Percentiles rank a stretch among this genome's conserved stretches.
Conservation (phyloP, 768 basidiomycete genomes). For the Russula virescens region DNA sequence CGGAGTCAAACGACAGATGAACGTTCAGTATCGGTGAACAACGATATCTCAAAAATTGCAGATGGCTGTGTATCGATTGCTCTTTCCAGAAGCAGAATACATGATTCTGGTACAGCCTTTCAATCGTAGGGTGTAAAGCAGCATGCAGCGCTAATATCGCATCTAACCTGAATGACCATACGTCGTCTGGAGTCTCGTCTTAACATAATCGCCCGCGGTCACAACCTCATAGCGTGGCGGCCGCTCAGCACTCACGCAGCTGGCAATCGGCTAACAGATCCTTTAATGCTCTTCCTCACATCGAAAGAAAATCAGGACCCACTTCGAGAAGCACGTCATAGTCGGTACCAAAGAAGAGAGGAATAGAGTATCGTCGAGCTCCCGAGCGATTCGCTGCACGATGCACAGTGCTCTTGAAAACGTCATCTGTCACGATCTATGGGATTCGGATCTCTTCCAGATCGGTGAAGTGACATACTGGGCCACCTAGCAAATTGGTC, state of each 20-base stretch:
- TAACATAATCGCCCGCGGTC: constrained; percentile 83
- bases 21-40: too few relatives aligned
- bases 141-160: constrained; percentile 13
- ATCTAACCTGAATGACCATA: constrained; percentile 36
- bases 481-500: constrained; percentile 90
- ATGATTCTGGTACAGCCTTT: too few relatives aligned
- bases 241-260: constrained; percentile 40
- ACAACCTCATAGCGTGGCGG: constrained; percentile 72
- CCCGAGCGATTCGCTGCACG: constrained; percentile 77
- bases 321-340: constrained; percentile 81
- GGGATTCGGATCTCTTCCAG: not conserved
- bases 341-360: constrained; percentile 87
- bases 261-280: constrained; percentile 29
- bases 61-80: too few relatives aligned
- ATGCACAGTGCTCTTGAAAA: constrained; percentile 89
- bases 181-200: constrained; percentile 65
- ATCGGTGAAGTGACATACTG: constrained; percentile 43
- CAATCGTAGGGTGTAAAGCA: too few relatives aligned
- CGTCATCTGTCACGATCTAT: constrained; percentile 51
- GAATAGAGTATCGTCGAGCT: constrained; percentile 71
- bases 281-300: not conserved
- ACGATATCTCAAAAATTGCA: too few relatives aligned
- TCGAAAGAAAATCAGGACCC: constrained; percentile 22
- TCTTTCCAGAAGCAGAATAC: too few relatives aligned
- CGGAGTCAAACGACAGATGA: too few relatives aligned